Evolutionary conservation across 2,329 filamentous ascomycete species (phyloP), one percentile per base, ranked within the genome.

Genomic region (Penicillium hesseltinei): DNA sequence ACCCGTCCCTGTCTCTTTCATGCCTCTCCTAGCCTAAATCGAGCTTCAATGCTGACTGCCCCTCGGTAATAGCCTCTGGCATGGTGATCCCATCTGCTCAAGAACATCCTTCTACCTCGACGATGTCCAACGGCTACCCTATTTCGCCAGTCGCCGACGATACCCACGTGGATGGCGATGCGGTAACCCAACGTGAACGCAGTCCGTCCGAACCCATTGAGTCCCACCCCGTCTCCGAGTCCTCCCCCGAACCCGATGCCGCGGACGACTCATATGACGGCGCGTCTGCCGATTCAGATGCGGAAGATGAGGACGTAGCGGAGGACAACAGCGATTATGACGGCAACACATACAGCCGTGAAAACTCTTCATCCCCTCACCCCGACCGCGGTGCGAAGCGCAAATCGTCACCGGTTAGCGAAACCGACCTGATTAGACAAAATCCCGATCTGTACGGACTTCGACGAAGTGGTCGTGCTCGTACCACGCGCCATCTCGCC

Each of bases 371-470:
- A 70, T 94, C 91, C 46, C 83, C 86, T 68, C 87, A 88, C 67
- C 90, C 88, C 43, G 83, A 82, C 62, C 83, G 86, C 70, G 84
- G 83, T 49, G 76, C 82, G 60, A 96, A 96, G 81, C 88, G 92
- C 64, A 86, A 76, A 89, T 90, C 77, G 76, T 81, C 64, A 74
- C 81, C 71, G 72, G 75, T 84, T 38, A 86, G 88, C 51, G 90
- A 94, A 67, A 88, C 94, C 58, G 88, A 92, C 46, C 92, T 87
- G 71, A 96, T 97, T 67, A 84, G 88, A 68, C 89, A 91, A 70
- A 96, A 99, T 69, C 94, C 94, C 44, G 92, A 96, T 77, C 81
- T 99, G 9, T 99, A 97, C 79, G 94, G 94, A 47, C 82, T 99
- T 65, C 87, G 94, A 67, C 86, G 94, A 78, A 99, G 94, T 80